phyloP scores from a whole-genome alignment of 164 flowering plant genomes.

The Hamamelis virginiana region DNA sequence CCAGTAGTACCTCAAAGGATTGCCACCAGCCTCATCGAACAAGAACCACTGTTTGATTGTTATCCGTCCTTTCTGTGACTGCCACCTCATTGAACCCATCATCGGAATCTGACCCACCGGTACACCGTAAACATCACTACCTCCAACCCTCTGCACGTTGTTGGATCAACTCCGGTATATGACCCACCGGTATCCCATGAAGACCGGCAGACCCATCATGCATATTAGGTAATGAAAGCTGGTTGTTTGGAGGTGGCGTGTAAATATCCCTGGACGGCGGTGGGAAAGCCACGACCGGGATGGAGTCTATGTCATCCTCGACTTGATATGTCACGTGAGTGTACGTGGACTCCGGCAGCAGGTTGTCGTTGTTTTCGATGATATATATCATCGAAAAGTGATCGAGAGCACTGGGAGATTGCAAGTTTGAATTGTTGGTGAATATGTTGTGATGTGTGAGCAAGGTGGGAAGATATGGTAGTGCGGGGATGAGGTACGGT shows the following conservation, averaged over 20 bases:
- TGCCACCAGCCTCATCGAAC: background rate
- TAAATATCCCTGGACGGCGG: background rate
- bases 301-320: background rate
- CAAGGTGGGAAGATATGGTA: background rate
- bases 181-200: too few species aligned
- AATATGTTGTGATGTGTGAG: too few species aligned
- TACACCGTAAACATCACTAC: background rate
- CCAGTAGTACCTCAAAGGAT: conserved; percentile 13
- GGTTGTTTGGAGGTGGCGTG: conserved; percentile 1
- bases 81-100: background rate
- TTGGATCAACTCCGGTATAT: too few species aligned
- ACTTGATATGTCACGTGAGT: too few species aligned
- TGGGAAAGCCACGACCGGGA: background rate
- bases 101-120: background rate
- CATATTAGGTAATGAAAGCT: background rate
- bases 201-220: too few species aligned
- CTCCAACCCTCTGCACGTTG: too few species aligned
- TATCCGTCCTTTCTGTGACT: background rate
- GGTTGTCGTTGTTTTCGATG: too few species aligned
- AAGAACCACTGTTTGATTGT: conserved; percentile 4
- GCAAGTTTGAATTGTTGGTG: too few species aligned
- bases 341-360: too few species aligned
- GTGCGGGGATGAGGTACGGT: background rate
- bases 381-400: too few species aligned
- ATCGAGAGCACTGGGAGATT: too few species aligned